Percentiles rank a stretch among this genome's conserved stretches.
Evolutionary conservation across 768 basidiomycete genomes (phyloP).

Genomic region (Tylopilus balloui): DNA sequence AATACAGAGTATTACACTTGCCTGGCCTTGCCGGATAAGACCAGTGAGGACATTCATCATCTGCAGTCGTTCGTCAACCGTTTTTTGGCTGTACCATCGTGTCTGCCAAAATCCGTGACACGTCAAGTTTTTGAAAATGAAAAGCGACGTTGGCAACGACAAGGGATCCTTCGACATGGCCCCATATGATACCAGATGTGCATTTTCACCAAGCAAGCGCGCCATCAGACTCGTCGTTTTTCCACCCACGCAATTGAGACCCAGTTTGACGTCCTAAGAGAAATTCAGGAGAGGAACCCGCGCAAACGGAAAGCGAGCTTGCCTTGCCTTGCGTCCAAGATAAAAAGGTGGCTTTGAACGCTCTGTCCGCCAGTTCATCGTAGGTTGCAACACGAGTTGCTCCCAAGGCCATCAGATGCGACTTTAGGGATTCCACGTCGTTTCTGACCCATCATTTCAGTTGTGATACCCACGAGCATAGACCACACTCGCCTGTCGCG

Average conservation of each 20-base stretch:
- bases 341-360: constrained; percentile 49
- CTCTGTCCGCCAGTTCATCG: constrained; percentile 61
- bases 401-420: constrained; percentile 54
- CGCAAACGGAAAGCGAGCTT: constrained; percentile 9
- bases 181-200: constrained; percentile 82
- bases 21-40: constrained; percentile 54
- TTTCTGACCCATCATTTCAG: constrained; percentile 38
- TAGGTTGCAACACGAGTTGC: constrained; percentile 78
- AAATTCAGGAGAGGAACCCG: background rate
- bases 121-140: constrained; percentile 82
- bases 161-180: constrained; percentile 87
- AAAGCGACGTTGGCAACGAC: constrained; percentile 67
- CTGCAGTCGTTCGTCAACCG: constrained; percentile 43
- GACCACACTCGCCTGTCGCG: constrained; percentile 51
- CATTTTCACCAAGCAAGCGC: constrained; percentile 57
- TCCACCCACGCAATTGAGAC: constrained; percentile 62
- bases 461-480: background rate
- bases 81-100: constrained; percentile 57
- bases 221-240: constrained; percentile 66
- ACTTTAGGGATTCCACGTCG: constrained; percentile 46
- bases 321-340: constrained; percentile 65
- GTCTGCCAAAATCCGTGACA: constrained; percentile 78
- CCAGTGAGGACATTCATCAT: constrained; percentile 49
- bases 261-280: constrained; percentile 39
- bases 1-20: constrained; percentile 18